phyloP scores from a whole-genome alignment of 345 rosid genomes.

The Alliaria petiolata region DNA sequence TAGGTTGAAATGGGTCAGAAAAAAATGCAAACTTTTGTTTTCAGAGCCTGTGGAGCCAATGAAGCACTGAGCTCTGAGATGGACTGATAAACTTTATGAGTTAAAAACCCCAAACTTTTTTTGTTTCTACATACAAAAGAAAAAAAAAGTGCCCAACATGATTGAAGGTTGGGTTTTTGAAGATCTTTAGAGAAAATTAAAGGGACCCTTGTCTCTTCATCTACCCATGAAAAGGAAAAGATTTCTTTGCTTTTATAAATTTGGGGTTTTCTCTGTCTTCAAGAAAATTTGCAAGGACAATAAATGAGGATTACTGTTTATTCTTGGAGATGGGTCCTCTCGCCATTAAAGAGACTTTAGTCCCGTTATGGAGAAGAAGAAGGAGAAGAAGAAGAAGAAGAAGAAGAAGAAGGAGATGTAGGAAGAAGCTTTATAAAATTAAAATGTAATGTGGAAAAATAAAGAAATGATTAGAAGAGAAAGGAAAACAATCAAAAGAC shows the following conservation, averaged over 20 bases:
- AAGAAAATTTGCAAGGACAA: constrained; percentile 23
- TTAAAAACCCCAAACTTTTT: constrained; percentile 7
- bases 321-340: constrained; percentile 18
- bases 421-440: not conserved
- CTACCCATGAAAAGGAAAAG: constrained; percentile 25
- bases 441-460: not conserved
- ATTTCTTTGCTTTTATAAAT: not conserved
- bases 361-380: not conserved
- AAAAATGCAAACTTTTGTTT: constrained; percentile 13
- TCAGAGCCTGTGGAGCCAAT: constrained; percentile 29
- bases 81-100: constrained; percentile 18
- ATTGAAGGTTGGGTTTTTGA: constrained; percentile 23
- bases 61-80: constrained; percentile 32
- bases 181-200: constrained; percentile 27
- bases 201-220: constrained; percentile 38
- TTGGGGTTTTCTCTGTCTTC: not conserved
- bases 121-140: constrained; percentile 10
- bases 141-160: constrained; percentile 9
- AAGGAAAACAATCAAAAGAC: not conserved
- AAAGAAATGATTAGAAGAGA: constrained; percentile 1
- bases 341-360: constrained; percentile 23
- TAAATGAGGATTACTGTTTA: constrained; percentile 24
- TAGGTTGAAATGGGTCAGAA: constrained; percentile 17
- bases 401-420: too few relatives aligned
- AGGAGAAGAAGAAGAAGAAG: too few relatives aligned